Conservation (phyloP, 805 yeast species). For the Teunomyces barrocoloradensis region DNA sequence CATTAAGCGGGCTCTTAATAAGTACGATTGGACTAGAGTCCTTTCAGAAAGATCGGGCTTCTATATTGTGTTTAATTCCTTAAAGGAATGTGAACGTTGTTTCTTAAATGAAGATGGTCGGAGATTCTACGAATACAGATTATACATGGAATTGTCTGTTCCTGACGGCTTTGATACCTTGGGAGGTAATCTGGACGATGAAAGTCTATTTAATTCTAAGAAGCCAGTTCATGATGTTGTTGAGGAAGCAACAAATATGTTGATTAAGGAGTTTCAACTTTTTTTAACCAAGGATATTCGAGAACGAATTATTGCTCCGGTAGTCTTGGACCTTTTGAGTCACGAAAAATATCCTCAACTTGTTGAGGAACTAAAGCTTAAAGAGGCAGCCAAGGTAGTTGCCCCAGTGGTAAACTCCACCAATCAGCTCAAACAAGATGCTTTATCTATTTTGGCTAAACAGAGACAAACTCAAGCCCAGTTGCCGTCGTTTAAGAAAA, state of each 20-base stretch:
- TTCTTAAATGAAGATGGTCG: constrained; percentile 60
- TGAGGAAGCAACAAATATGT: constrained; percentile 55
- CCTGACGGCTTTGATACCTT: constrained; percentile 39
- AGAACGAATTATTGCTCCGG: constrained; percentile 70
- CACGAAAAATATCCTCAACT: constrained; percentile 57
- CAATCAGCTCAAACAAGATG: constrained; percentile 21
- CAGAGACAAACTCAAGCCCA: constrained; percentile 15
- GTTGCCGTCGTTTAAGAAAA: constrained; percentile 37
- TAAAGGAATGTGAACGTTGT: constrained; percentile 57
- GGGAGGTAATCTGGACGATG: constrained; percentile 12
- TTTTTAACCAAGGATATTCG: constrained; percentile 69
- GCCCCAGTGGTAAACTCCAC: constrained; percentile 7
- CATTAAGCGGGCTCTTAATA: constrained; percentile 55
- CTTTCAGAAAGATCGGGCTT: constrained; percentile 64
- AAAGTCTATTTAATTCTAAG: constrained; percentile 11
- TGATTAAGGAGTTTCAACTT: constrained; percentile 62
- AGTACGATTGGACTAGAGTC: constrained; percentile 65
- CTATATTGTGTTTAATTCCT: constrained; percentile 64
- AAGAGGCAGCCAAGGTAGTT: constrained; percentile 17
- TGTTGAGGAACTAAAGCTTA: constrained; percentile 32
- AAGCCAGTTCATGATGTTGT: constrained; percentile 31
- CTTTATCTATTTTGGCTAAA: constrained; percentile 24
- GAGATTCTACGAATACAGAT: constrained; percentile 43
- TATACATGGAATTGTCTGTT: constrained; percentile 58
- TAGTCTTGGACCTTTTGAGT: constrained; percentile 57